phyloP scores from a whole-genome alignment of 139 green algal genomes.

The Chlamydomonas asymmetrica region DNA sequence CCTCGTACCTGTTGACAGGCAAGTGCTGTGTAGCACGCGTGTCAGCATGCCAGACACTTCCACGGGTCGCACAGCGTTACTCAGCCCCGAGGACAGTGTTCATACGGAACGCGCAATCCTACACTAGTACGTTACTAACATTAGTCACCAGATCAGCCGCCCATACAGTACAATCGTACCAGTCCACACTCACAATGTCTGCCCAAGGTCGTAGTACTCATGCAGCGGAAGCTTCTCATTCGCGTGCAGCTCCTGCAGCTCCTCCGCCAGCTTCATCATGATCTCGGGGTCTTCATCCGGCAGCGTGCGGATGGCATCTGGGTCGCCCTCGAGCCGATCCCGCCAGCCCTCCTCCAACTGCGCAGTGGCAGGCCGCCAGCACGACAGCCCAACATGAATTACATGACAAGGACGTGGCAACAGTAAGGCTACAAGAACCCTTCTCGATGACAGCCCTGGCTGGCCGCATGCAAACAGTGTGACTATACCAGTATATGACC shows the following conservation, averaged over 20 bases:
- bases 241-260: slow-evolving; percentile 4
- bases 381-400: too few relatives aligned
- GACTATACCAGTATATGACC: neutral
- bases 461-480: neutral
- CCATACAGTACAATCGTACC: neutral
- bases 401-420: too few relatives aligned
- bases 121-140: too few relatives aligned
- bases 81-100: too few relatives aligned
- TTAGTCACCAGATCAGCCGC: neutral
- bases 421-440: too few relatives aligned
- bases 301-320: neutral
- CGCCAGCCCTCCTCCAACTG: neutral
- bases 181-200: slow-evolving; percentile 8
- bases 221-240: slow-evolving; percentile 26
- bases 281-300: slow-evolving; percentile 13
- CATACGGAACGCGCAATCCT: too few relatives aligned
- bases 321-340: too few relatives aligned
- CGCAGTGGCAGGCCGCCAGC: neutral
- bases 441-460: too few relatives aligned
- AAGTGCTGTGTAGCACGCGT: too few relatives aligned
- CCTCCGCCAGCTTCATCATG: neutral
- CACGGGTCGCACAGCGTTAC: too few relatives aligned
- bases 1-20: too few relatives aligned
- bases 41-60: too few relatives aligned
- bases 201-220: slow-evolving; percentile 29